Conservation (phyloP, 1,139 yeast species). For the Arxiozyma bovina region DNA sequence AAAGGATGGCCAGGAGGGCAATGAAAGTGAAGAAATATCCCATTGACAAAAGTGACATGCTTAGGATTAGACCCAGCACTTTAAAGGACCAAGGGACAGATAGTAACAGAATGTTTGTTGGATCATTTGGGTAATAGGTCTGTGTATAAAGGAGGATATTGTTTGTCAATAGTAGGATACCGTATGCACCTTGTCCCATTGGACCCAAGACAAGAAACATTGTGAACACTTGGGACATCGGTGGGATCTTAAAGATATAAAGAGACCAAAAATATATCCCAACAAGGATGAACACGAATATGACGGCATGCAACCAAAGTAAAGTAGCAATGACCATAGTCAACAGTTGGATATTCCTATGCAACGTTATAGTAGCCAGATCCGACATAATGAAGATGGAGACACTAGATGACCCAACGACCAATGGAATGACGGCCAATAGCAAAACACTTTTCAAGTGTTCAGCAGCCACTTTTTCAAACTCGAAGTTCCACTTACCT, state of each 20-base stretch:
- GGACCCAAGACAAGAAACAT: conserved; percentile 58
- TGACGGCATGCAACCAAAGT: conserved; percentile 61
- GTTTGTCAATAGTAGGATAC: conserved; percentile 51
- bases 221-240: conserved; percentile 39
- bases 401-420: conserved; percentile 66
- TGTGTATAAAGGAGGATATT: conserved; percentile 35
- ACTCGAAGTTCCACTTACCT: conserved; percentile 13
- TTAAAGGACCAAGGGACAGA: conserved; percentile 26
- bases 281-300: conserved; percentile 49
- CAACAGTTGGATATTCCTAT: conserved; percentile 35
- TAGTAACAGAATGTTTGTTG: conserved; percentile 9
- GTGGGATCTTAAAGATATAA: conserved; percentile 52
- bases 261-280: conserved; percentile 53
- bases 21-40: conserved; percentile 59
- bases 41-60: conserved; percentile 45
- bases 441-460: conserved; percentile 28
- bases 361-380: conserved; percentile 37
- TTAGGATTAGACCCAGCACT: conserved; percentile 31
- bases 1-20: conserved; percentile 40
- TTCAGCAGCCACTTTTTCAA: conserved; percentile 14
- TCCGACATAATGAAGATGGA: conserved; percentile 38
- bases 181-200: conserved; percentile 75
- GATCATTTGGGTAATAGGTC: conserved; percentile 13
- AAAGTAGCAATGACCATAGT: conserved; percentile 41
- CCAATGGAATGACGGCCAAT: conserved; percentile 66